These are phyloP conservation scores for Suillus subluteus DNA, from an alignment of 768 basidiomycete genomes.

Conservation along the genomic window DNA sequence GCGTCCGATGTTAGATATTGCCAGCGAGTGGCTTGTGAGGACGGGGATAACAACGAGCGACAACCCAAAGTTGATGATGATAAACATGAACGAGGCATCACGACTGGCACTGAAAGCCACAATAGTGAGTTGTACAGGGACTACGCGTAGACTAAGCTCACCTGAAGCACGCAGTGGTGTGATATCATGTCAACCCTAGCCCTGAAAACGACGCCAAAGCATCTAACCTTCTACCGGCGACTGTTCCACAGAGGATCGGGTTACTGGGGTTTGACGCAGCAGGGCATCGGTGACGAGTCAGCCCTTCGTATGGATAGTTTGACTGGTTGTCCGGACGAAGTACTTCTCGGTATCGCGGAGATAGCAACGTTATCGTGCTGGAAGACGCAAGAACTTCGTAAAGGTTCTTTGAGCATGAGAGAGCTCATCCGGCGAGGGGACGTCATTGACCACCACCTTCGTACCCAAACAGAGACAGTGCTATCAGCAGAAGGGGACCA, in stretches of 20 bases:
- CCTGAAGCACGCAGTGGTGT: constrained; percentile 58
- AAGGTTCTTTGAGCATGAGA: constrained; percentile 70
- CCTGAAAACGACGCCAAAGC: constrained; percentile 62
- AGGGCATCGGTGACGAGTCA: constrained; percentile 39
- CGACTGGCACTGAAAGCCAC: constrained; percentile 70
- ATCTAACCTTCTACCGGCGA: constrained; percentile 65
- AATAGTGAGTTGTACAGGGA: constrained; percentile 55
- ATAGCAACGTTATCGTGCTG: constrained; percentile 73
- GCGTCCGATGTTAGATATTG: constrained; percentile 68
- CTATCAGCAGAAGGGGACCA: constrained; percentile 36
- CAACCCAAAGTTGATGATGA: constrained; percentile 62
- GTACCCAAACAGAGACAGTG: constrained; percentile 43
- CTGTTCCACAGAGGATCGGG: constrained; percentile 58
- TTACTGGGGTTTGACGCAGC: constrained; percentile 44
- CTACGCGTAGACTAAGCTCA: not conserved
- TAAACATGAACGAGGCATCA: constrained; percentile 53
- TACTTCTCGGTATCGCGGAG: constrained; percentile 75
- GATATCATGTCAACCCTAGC: constrained; percentile 76
- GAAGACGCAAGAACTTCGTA: constrained; percentile 67
- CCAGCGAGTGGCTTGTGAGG: constrained; percentile 76
- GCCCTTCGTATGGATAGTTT: constrained; percentile 67
- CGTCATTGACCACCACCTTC: constrained; percentile 67
- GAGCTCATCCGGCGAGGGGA: constrained; percentile 78
- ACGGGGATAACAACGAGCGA: constrained; percentile 65
- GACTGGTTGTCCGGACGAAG: constrained; percentile 81